Conservation (phyloP, 2,329 filamentous ascomycete genomes). For the Truncatella angustata region DNA sequence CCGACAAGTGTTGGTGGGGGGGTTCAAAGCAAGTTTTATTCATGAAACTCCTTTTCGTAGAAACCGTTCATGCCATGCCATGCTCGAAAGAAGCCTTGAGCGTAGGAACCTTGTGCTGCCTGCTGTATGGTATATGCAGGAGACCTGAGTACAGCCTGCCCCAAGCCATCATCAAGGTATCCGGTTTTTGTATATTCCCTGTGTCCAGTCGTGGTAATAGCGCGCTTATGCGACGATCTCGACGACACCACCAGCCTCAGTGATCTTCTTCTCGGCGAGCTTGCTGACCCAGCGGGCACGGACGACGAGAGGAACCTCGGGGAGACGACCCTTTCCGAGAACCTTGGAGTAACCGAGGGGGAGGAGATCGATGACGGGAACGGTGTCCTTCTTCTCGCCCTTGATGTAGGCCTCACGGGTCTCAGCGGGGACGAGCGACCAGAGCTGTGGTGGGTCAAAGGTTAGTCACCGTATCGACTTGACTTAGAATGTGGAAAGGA, state of each 20-base stretch:
- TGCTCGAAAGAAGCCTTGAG: constrained; percentile 23
- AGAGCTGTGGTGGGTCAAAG: constrained; percentile 62
- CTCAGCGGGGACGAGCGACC: constrained; percentile 91
- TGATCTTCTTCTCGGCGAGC: constrained; percentile 98
- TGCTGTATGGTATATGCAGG: constrained; percentile 16
- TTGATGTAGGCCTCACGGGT: constrained; percentile 88
- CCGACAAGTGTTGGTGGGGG: neutral
- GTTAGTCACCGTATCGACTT: no score
- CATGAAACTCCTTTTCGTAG: constrained; percentile 27
- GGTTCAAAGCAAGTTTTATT: constrained; percentile 27
- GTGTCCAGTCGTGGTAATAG: constrained; percentile 8
- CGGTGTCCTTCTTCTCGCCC: constrained; percentile 80
- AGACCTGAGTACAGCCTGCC: constrained; percentile 20
- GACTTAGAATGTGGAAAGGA: no score
- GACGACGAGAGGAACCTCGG: constrained; percentile 89
- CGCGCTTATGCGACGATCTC: constrained; percentile 82
- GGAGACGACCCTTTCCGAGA: constrained; percentile 95
- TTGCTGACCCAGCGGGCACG: constrained; percentile 93
- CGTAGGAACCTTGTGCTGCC: constrained; percentile 21
- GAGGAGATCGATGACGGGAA: constrained; percentile 96
- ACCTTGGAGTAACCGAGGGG: constrained; percentile 98
- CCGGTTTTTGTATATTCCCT: constrained; percentile 15
- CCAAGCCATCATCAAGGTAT: constrained; percentile 23
- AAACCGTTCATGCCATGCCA: constrained; percentile 25
- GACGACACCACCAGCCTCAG: constrained; percentile 91